These are phyloP conservation scores for Colletotrichum lupini DNA, from an alignment of 2,329 filamentous ascomycete genomes.

Conservation along the genomic window DNA sequence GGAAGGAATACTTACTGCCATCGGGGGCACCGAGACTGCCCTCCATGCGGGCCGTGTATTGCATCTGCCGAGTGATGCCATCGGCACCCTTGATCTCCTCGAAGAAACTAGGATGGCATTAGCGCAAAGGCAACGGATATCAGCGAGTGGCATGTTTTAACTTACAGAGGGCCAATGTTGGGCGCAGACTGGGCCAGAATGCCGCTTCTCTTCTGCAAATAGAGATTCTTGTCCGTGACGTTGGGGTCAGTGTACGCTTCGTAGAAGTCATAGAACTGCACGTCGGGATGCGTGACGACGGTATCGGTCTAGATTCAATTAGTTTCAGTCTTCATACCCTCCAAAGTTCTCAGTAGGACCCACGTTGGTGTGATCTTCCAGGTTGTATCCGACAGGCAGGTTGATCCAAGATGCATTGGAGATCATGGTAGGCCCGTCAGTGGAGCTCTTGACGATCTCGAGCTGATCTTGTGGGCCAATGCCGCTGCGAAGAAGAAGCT, in stretches of 20 bases:
- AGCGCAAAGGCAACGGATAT: background rate
- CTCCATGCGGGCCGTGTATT: conserved; percentile 75
- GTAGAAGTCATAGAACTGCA: conserved; percentile 73
- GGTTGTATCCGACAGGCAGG: conserved; percentile 68
- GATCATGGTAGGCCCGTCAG: conserved; percentile 64
- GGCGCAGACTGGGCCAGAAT: conserved; percentile 73
- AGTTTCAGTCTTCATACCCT: background rate
- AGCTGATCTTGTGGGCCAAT: conserved; percentile 74
- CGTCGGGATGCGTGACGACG: conserved; percentile 55
- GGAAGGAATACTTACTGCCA: conserved; percentile 41
- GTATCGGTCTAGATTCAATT: conserved; percentile 54
- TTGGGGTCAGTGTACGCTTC: conserved; percentile 65
- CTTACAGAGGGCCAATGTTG: conserved; percentile 70
- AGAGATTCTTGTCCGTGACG: conserved; percentile 52
- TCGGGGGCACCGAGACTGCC: conserved; percentile 55
- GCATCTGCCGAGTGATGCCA: conserved; percentile 70
- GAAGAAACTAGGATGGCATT: conserved; percentile 53
- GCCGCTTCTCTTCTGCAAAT: conserved; percentile 63
- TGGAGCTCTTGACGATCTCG: conserved; percentile 59
- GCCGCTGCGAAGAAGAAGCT: conserved; percentile 74
- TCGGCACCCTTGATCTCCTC: conserved; percentile 68
- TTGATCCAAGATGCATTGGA: conserved; percentile 63
- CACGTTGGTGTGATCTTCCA: conserved; percentile 66
- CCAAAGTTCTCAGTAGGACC: background rate
- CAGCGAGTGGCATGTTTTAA: background rate